These are phyloP conservation scores for Penicillium ochrochloron DNA, from an alignment of 495 filamentous ascomycete species.

Conservation along the genomic window DNA sequence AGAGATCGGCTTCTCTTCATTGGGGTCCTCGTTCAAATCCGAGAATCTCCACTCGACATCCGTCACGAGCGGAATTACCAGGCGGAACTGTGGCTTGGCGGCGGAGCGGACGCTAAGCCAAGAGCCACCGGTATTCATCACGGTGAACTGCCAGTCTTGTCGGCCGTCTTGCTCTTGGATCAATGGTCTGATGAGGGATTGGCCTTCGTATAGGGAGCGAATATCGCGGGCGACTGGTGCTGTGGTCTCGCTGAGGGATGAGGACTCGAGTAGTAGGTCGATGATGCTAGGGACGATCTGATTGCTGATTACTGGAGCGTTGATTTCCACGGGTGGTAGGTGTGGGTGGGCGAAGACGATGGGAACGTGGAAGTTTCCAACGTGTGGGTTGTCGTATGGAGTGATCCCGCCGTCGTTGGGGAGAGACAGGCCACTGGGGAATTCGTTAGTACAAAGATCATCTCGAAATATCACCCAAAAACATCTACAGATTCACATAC, in stretches of 20 bases:
- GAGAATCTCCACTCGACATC: conserved; percentile 53
- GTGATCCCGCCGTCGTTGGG: conserved; percentile 39
- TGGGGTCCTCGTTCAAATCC: conserved; percentile 45
- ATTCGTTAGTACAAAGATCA: not conserved
- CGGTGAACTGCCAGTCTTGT: conserved; percentile 54
- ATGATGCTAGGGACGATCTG: conserved; percentile 47
- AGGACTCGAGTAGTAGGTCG: conserved; percentile 42
- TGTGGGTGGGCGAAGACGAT: conserved; percentile 44
- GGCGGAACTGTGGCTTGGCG: conserved; percentile 42
- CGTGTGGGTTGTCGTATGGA: conserved; percentile 45
- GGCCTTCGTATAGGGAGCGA: conserved; percentile 52
- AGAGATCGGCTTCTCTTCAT: conserved; percentile 41
- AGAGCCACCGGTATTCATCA: conserved; percentile 56
- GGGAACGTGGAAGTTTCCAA: conserved; percentile 44
- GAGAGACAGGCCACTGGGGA: conserved; percentile 33
- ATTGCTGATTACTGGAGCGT: conserved; percentile 30
- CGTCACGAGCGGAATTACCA: conserved; percentile 52
- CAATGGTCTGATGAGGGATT: conserved; percentile 50
- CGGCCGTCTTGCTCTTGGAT: conserved; percentile 39
- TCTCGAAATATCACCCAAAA: no score
- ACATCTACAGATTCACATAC: conserved; percentile 25
- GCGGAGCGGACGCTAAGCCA: conserved; percentile 51
- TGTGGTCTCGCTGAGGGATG: conserved; percentile 39
- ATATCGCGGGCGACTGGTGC: conserved; percentile 44
- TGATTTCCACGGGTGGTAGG: conserved; percentile 40